Evolutionary conservation across 305 asterid species (phyloP).

Genomic region (Lippia alba): DNA sequence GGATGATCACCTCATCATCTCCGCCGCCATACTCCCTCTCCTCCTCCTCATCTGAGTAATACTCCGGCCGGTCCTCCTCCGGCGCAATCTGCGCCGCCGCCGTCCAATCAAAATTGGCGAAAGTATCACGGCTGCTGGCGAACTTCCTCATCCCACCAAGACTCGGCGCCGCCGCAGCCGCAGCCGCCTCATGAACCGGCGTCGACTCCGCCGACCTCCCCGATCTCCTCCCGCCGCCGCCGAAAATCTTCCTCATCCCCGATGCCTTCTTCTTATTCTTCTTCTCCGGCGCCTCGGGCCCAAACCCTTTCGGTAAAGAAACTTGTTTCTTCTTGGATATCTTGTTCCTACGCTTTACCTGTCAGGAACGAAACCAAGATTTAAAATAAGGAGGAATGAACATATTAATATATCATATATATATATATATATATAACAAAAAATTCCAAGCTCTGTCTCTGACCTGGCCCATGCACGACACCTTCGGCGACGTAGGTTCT

Average conservation of each 20-base stretch:
- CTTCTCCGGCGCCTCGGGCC: slow-evolving; percentile 21
- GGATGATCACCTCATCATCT: slow-evolving; percentile 48
- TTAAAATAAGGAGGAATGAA: no score
- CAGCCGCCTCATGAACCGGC: slow-evolving; percentile 16
- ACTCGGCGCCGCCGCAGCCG: slow-evolving; percentile 51
- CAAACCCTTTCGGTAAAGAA: slow-evolving; percentile 35
- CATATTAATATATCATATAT: no score
- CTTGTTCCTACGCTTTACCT: slow-evolving; percentile 37
- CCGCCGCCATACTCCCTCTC: slow-evolving; percentile 39
- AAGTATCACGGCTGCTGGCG: slow-evolving; percentile 70
- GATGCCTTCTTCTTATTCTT: slow-evolving; percentile 41
- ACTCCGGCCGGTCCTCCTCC: slow-evolving; percentile 39
- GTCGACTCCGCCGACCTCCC: slow-evolving; percentile 33
- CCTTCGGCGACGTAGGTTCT: slow-evolving; percentile 87
- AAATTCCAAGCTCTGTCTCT: no score
- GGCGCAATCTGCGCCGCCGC: slow-evolving; percentile 53
- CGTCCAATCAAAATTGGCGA: slow-evolving; percentile 70
- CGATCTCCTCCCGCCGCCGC: slow-evolving; percentile 42
- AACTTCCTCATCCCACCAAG: slow-evolving; percentile 67
- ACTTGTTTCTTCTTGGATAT: slow-evolving; percentile 35
- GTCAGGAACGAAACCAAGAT: no score
- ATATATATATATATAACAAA: no score
- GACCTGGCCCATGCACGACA: slow-evolving; percentile 79
- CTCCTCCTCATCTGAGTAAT: slow-evolving; percentile 57
- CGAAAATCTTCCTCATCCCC: slow-evolving; percentile 36